A percentile compares a stretch with the other conserved stretches of the same genome.
These are phyloP conservation scores for Rosa multiflora DNA, from an alignment of 306 rosid genomes.

Conservation along the genomic window DNA sequence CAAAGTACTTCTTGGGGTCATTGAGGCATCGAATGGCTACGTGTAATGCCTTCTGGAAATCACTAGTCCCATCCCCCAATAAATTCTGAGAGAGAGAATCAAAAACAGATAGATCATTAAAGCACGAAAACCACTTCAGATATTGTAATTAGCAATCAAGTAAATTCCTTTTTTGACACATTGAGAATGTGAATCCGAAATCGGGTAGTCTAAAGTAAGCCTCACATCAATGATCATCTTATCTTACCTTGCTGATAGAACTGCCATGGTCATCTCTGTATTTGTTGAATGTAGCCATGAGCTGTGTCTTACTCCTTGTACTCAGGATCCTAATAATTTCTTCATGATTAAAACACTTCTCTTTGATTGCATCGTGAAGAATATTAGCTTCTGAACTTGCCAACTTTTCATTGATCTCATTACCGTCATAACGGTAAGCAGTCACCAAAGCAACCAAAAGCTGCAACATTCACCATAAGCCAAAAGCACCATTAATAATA, in stretches of 20 bases:
- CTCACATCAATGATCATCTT: background rate
- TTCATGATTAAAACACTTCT: constrained; percentile 49
- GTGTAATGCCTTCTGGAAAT: constrained; percentile 49
- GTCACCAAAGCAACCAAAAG: constrained; percentile 46
- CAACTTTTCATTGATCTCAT: constrained; percentile 28
- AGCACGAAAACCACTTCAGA: background rate
- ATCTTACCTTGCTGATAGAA: constrained; percentile 63
- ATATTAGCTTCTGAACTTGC: constrained; percentile 57
- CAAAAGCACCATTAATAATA: background rate
- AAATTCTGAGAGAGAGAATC: constrained; percentile 34
- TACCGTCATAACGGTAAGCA: constrained; percentile 35
- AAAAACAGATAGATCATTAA: background rate
- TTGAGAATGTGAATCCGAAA: background rate
- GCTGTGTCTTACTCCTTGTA: constrained; percentile 74
- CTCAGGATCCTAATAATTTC: constrained; percentile 66
- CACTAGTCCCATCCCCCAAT: constrained; percentile 45
- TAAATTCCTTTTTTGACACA: background rate
- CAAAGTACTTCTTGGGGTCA: constrained; percentile 69
- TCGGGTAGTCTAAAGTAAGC: no score
- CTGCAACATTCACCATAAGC: constrained; percentile 36
- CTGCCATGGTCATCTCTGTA: constrained; percentile 62
- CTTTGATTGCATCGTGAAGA: constrained; percentile 69
- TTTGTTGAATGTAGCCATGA: constrained; percentile 67
- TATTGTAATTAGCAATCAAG: background rate
- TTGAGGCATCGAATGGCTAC: constrained; percentile 51